Conservation (phyloP, 2,329 filamentous ascomycete genomes). For the Curvularia spicifera region DNA sequence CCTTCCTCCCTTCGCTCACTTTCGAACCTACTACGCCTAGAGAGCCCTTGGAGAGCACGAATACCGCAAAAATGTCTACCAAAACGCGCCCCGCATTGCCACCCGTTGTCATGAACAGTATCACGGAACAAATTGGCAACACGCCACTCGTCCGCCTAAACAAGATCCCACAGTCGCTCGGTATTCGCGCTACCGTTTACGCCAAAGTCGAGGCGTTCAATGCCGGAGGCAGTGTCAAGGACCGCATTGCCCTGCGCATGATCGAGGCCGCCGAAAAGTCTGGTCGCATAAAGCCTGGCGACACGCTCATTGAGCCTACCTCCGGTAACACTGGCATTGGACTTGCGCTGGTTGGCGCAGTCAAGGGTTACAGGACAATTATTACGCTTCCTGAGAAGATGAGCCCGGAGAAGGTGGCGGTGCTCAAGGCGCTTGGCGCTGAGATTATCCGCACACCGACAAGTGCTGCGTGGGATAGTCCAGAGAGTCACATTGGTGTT, state of each 20-base stretch:
- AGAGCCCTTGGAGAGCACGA: background rate
- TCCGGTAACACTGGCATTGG: slow-evolving; percentile 98
- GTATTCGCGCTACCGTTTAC: slow-evolving; percentile 87
- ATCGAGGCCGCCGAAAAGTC: slow-evolving; percentile 91
- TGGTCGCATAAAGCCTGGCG: slow-evolving; percentile 93
- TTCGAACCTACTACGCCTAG: background rate
- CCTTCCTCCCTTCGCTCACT: background rate
- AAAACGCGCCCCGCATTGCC: slow-evolving; percentile 59
- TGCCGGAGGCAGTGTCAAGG: slow-evolving; percentile 91
- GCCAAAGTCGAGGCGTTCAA: slow-evolving; percentile 94
- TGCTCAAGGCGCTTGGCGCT: slow-evolving; percentile 89
- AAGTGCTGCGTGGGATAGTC: slow-evolving; percentile 90
- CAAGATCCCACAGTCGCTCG: slow-evolving; percentile 87
- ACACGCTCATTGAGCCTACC: slow-evolving; percentile 96
- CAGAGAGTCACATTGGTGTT: slow-evolving; percentile 96
- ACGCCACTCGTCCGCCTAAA: slow-evolving; percentile 95
- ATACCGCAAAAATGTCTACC: slow-evolving; percentile 52
- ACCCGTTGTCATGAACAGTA: slow-evolving; percentile 66
- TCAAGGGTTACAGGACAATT: slow-evolving; percentile 98
- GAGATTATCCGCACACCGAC: slow-evolving; percentile 98
- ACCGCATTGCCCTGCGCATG: slow-evolving; percentile 95
- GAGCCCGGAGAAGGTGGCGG: slow-evolving; percentile 97
- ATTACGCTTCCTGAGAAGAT: slow-evolving; percentile 99
- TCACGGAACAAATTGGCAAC: slow-evolving; percentile 90
- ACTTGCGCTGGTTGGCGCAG: slow-evolving; percentile 87